Evolutionary conservation across 352 stramenopile genomes (phyloP).

Genomic region (Pythium sp.): DNA sequence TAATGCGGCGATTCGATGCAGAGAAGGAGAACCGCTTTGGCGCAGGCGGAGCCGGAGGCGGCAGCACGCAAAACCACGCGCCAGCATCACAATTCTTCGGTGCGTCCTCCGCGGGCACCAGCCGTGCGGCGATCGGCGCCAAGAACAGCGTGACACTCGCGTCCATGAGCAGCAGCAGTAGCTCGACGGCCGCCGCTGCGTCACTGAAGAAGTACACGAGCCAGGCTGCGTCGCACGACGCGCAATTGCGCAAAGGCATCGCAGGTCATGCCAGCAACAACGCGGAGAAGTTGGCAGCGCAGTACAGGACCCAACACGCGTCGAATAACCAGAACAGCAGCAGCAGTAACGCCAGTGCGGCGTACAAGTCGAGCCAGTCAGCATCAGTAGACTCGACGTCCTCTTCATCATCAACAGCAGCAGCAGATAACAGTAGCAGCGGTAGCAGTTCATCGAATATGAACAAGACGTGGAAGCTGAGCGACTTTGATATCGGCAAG

Average conservation of each 20-base stretch:
- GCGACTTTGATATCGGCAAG: slow-evolving; percentile 99
- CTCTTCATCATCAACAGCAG: background rate
- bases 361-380: slow-evolving; percentile 1
- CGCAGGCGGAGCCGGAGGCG: background rate
- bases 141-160: slow-evolving; percentile 7
- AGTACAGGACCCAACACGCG: slow-evolving; percentile 9
- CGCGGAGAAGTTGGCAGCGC: slow-evolving; percentile 6
- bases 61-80: slow-evolving; percentile 5
- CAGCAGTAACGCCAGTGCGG: background rate
- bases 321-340: background rate
- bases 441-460: background rate
- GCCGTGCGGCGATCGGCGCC: slow-evolving; percentile 21
- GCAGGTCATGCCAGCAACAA: slow-evolving; percentile 9
- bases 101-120: slow-evolving; percentile 18
- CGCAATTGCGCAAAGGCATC: slow-evolving; percentile 2
- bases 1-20: slow-evolving; percentile 59
- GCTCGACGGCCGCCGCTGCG: background rate
- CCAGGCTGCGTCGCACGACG: background rate
- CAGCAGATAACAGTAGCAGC: slow-evolving; percentile 9
- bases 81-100: slow-evolving; percentile 22
- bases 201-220: slow-evolving; percentile 7
- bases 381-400: background rate
- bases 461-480: slow-evolving; percentile 87
- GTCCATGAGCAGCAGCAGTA: slow-evolving; percentile 13
- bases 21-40: slow-evolving; percentile 64